Conservation (phyloP, 2,329 filamentous ascomycete species). For the Aplosporella prunicola region DNA sequence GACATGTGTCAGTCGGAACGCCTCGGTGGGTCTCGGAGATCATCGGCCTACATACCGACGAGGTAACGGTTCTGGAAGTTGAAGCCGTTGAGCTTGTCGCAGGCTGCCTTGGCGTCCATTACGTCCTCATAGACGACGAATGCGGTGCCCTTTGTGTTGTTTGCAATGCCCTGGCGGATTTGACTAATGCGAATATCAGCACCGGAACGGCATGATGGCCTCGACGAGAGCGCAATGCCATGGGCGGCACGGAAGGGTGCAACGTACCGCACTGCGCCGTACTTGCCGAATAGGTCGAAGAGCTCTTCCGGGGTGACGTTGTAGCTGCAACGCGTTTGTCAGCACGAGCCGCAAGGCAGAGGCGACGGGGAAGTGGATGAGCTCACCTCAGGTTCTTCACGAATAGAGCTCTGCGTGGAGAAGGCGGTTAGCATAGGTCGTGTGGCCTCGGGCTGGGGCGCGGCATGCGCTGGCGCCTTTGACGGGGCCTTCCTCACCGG, state of each 20-base stretch:
- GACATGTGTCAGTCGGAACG: slow-evolving; percentile 12
- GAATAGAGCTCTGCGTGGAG: slow-evolving; percentile 76
- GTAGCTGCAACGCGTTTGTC: slow-evolving; percentile 58
- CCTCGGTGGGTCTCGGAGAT: not conserved
- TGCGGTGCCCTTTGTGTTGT: slow-evolving; percentile 94
- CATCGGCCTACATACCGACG: slow-evolving; percentile 59
- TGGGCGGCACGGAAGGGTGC: slow-evolving; percentile 10
- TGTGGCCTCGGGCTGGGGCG: slow-evolving; percentile 13
- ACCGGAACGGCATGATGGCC: slow-evolving; percentile 1
- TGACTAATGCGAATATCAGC: slow-evolving; percentile 51
- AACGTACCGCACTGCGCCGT: slow-evolving; percentile 82
- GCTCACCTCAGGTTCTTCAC: slow-evolving; percentile 97
- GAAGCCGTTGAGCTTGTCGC: slow-evolving; percentile 99
- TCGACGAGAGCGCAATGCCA: slow-evolving; percentile 1
- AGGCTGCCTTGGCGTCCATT: slow-evolving; percentile 95
- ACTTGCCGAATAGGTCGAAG: slow-evolving; percentile 98
- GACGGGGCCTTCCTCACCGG: slow-evolving; percentile 52
- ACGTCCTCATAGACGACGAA: slow-evolving; percentile 99
- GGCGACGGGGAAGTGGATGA: not conserved
- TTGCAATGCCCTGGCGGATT: slow-evolving; percentile 96
- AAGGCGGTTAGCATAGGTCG: slow-evolving; percentile 20
- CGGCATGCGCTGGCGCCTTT: slow-evolving; percentile 10
- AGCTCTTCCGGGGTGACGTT: slow-evolving; percentile 97
- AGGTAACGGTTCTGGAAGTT: slow-evolving; percentile 99
- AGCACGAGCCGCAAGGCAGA: too few relatives aligned